Conservation (phyloP, 495 filamentous ascomycete species). For the Pyrenula aspistea region DNA sequence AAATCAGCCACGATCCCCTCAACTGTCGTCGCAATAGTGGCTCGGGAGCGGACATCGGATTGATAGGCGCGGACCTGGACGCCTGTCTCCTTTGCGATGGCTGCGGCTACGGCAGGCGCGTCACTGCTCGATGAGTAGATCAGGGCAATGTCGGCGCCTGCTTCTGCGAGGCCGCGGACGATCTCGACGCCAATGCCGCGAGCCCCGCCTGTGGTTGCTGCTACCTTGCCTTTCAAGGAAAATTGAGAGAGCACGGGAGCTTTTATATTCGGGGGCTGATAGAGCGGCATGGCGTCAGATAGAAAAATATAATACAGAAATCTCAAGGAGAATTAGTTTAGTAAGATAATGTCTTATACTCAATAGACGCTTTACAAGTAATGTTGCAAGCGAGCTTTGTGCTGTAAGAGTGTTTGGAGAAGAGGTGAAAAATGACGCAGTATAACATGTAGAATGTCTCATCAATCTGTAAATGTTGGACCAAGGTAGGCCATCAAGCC, state of each 20-base stretch:
- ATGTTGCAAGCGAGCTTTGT: no score
- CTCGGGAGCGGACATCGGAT: constrained; percentile 46
- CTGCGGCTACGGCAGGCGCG: constrained; percentile 53
- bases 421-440: no score
- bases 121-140: constrained; percentile 77
- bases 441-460: no score
- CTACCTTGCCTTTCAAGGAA: constrained; percentile 72
- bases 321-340: neutral
- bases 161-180: constrained; percentile 67
- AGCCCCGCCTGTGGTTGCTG: constrained; percentile 71
- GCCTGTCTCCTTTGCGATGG: constrained; percentile 64
- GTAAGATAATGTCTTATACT: no score
- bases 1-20: constrained; percentile 50
- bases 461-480: no score
- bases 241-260: constrained; percentile 57
- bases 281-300: constrained; percentile 21
- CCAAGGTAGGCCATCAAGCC: no score
- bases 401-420: no score
- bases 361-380: no score
- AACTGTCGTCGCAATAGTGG: constrained; percentile 41
- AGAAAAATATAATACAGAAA: neutral
- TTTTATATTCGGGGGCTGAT: constrained; percentile 5
- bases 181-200: constrained; percentile 73
- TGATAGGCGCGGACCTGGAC: constrained; percentile 50
- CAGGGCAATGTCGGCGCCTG: constrained; percentile 77